Evolutionary conservation across 495 filamentous ascomycete genomes (phyloP).

Genomic region (Talaromyces nanjingensis): DNA sequence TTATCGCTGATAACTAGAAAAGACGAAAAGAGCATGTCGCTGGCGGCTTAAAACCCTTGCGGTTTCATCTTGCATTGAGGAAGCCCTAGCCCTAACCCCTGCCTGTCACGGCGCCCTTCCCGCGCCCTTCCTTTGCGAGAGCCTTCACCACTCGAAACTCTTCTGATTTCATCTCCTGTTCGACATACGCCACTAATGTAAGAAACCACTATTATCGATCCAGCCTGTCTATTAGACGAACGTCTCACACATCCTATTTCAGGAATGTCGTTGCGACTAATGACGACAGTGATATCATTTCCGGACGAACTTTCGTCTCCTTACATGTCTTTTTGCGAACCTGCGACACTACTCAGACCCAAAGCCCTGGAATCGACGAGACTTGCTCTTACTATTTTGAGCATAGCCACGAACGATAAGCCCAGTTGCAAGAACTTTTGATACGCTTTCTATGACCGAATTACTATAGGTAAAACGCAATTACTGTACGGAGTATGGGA

Average conservation of each 20-base stretch:
- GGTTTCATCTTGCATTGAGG: slow-evolving; percentile 2
- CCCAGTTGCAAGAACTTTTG: background rate
- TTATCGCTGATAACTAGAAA: background rate
- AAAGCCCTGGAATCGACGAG: background rate
- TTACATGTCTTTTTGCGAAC: background rate
- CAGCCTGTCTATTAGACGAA: background rate
- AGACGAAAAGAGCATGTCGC: background rate
- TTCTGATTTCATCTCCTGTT: background rate
- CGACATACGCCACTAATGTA: background rate
- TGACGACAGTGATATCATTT: background rate
- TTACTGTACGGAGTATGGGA: background rate
- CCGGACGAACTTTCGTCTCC: background rate
- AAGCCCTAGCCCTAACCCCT: slow-evolving; percentile 3
- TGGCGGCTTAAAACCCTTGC: background rate
- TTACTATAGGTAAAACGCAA: background rate
- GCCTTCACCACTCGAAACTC: background rate
- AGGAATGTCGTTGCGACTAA: background rate
- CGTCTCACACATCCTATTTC: background rate
- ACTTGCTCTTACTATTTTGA: background rate
- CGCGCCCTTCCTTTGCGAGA: background rate
- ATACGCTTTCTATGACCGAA: background rate
- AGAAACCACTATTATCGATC: background rate
- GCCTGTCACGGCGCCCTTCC: background rate
- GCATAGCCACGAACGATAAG: background rate
- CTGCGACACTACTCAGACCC: slow-evolving; percentile 7